phyloP scores from a whole-genome alignment of 164 flowering plant genomes.

The Kalanchoe fedtschenkoi region DNA sequence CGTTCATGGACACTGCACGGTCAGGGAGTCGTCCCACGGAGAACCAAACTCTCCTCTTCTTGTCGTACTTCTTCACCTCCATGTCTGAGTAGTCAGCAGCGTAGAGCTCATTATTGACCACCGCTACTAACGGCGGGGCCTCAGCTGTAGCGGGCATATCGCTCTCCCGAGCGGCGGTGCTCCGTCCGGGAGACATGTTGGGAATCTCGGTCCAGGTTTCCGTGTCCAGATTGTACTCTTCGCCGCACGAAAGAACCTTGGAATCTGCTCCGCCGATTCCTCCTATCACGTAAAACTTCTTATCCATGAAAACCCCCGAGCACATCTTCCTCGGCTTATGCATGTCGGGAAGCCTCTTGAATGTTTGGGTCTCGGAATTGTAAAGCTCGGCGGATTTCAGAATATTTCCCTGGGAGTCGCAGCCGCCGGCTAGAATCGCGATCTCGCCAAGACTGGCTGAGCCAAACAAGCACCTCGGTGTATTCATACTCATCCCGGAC shows the following conservation, averaged over 20 bases:
- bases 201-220: slow-evolving; percentile 69
- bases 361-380: slow-evolving; percentile 61
- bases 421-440: slow-evolving; percentile 89
- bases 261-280: slow-evolving; percentile 52
- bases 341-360: slow-evolving; percentile 66
- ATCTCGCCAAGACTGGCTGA: slow-evolving; percentile 86
- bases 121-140: slow-evolving; percentile 91
- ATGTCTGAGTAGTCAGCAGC: slow-evolving; percentile 82
- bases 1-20: slow-evolving; percentile 68
- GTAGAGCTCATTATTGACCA: slow-evolving; percentile 72
- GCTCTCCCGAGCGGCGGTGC: slow-evolving; percentile 25
- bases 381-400: slow-evolving; percentile 72
- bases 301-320: slow-evolving; percentile 85
- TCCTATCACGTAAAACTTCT: slow-evolving; percentile 84
- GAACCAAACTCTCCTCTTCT: slow-evolving; percentile 37
- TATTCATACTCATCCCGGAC: slow-evolving; percentile 60
- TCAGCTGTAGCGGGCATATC: slow-evolving; percentile 37
- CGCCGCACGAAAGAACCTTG: slow-evolving; percentile 62
- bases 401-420: slow-evolving; percentile 54
- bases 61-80: slow-evolving; percentile 68
- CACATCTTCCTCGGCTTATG: slow-evolving; percentile 81
- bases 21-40: slow-evolving; percentile 82
- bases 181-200: slow-evolving; percentile 64
- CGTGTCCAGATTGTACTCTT: slow-evolving; percentile 66
- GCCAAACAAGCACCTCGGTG: slow-evolving; percentile 84